phyloP scores from a whole-genome alignment of 805 yeast genomes.

The Cyberlindnera euphorbiae region DNA sequence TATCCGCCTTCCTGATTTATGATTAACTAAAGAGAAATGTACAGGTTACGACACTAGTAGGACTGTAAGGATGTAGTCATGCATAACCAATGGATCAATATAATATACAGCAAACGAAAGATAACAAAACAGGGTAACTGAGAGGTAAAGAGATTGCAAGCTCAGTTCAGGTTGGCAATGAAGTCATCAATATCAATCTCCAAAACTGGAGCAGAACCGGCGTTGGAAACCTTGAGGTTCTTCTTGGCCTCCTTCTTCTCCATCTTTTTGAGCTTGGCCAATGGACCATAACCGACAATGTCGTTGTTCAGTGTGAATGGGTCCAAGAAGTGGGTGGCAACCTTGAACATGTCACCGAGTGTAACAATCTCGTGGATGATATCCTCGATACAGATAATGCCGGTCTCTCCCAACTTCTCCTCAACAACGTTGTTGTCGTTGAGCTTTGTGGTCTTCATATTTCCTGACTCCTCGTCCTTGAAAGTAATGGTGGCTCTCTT shows the following conservation, averaged over 20 bases:
- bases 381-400: conserved; percentile 78
- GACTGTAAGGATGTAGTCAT: not conserved
- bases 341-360: conserved; percentile 61
- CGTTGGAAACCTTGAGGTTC: conserved; percentile 42
- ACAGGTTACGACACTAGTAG: conserved; percentile 1
- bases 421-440: conserved; percentile 76
- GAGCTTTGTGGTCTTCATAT: conserved; percentile 41
- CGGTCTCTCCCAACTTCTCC: conserved; percentile 62
- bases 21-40: too few species aligned
- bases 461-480: conserved; percentile 31
- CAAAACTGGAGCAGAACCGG: conserved; percentile 59
- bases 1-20: too few species aligned
- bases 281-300: conserved; percentile 69
- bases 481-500: conserved; percentile 61
- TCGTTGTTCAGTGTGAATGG: conserved; percentile 71
- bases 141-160: too few species aligned
- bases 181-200: conserved; percentile 72
- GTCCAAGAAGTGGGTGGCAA: conserved; percentile 54
- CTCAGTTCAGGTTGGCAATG: conserved; percentile 59
- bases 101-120: conserved; percentile 1
- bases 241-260: conserved; percentile 49
- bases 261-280: conserved; percentile 61
- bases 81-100: not conserved
- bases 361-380: conserved; percentile 64
- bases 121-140: not conserved